Evolutionary conservation across 345 rosid genomes (phyloP).

Genomic region (Pugionium cornutum): DNA sequence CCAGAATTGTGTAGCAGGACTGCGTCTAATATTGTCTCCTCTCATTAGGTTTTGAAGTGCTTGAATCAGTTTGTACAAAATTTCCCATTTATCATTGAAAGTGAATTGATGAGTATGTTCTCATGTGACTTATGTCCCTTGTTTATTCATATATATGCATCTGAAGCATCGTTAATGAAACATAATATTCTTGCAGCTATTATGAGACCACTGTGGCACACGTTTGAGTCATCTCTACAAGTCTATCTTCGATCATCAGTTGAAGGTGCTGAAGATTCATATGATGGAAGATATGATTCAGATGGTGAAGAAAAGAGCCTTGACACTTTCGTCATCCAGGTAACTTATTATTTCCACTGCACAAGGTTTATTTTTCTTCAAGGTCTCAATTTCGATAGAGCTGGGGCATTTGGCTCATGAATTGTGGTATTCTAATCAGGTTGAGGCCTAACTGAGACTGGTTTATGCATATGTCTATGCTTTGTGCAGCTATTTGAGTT

Average conservation of each 20-base stretch:
- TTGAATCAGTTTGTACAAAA: conserved; percentile 88
- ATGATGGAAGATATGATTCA: conserved; percentile 83
- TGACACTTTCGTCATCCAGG: conserved; percentile 91
- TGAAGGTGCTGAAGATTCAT: conserved; percentile 73
- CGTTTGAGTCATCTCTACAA: conserved; percentile 73
- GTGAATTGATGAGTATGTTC: conserved; percentile 68
- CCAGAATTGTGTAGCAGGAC: not conserved
- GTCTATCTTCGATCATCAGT: conserved; percentile 73
- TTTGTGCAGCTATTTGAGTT: conserved; percentile 78
- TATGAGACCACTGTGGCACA: conserved; percentile 85
- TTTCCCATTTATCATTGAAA: conserved; percentile 67
- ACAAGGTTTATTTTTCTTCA: conserved; percentile 17
- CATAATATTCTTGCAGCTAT: conserved; percentile 55
- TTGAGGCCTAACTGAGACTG: conserved; percentile 29
- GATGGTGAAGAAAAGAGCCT: conserved; percentile 94
- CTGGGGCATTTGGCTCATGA: conserved; percentile 20
- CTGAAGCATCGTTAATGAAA: conserved; percentile 25
- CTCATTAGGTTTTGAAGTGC: conserved; percentile 78
- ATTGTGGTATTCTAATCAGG: conserved; percentile 16
- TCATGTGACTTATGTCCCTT: conserved; percentile 11
- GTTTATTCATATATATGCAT: conserved; percentile 13
- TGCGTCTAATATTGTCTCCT: conserved; percentile 26
- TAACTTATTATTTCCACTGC: conserved; percentile 32
- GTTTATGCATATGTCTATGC: conserved; percentile 32
- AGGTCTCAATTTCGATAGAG: conserved; percentile 10